A percentile compares a stretch with the other conserved stretches of the same genome.
phyloP scores from a whole-genome alignment of 139 green algal genomes.

The Volvox africanus region DNA sequence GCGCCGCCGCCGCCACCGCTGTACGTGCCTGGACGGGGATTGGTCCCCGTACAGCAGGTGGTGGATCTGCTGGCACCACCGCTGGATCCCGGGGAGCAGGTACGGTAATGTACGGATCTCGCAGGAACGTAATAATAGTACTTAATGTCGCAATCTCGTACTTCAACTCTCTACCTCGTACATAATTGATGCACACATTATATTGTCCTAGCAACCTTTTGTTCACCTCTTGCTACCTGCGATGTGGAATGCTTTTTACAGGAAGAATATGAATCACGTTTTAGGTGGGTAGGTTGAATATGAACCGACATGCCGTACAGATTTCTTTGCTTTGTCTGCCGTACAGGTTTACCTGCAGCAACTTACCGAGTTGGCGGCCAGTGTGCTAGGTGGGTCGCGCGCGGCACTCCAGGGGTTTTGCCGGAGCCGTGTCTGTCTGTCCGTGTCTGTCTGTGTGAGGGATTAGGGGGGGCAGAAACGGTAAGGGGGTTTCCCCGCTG shows the following conservation, averaged over 20 bases:
- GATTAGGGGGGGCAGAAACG: no score
- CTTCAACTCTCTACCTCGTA: no score
- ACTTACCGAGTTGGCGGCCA: slow-evolving; percentile 55
- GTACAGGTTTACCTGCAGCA: slow-evolving; percentile 73
- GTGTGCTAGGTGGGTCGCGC: slow-evolving; percentile 45
- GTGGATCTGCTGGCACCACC: slow-evolving; percentile 72
- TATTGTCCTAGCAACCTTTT: no score
- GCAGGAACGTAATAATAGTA: no score
- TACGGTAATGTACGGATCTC: not conserved
- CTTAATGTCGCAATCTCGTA: no score
- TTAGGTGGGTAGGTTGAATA: no score
- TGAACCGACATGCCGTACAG: not conserved
- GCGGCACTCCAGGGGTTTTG: not conserved
- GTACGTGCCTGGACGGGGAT: slow-evolving; percentile 67
- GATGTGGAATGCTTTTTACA: no score
- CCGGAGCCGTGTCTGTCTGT: not conserved
- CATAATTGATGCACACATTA: no score
- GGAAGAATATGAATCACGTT: no score
- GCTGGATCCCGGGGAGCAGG: slow-evolving; percentile 67
- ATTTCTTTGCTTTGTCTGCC: not conserved
- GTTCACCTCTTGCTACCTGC: no score
- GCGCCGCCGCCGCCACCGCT: slow-evolving; percentile 68
- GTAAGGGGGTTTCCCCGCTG: no score
- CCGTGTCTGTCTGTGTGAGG: not conserved
- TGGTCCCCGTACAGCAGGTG: slow-evolving; percentile 54